Evolutionary conservation across 306 rosid genomes (phyloP).

Genomic region (Inga oerstediana): DNA sequence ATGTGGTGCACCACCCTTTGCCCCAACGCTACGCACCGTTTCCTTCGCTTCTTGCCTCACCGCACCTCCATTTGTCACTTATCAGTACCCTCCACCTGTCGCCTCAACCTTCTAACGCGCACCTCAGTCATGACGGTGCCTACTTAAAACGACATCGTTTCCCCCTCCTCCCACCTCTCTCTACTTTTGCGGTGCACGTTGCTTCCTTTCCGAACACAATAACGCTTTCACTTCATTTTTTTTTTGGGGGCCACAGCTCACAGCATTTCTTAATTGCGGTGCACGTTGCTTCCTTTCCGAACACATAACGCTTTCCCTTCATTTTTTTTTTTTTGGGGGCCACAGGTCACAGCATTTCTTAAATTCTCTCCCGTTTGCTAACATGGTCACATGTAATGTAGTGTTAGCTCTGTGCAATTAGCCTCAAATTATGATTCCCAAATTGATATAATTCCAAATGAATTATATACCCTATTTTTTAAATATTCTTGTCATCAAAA

Average conservation of each 20-base stretch:
- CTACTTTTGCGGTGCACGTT: neutral
- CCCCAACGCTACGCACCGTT: neutral
- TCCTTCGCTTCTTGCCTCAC: neutral
- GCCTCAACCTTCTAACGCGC: neutral
- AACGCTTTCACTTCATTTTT: too few relatives aligned
- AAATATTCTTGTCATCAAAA: neutral
- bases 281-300: neutral
- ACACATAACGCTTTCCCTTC: neutral
- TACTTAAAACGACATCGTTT: neutral
- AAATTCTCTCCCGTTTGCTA: neutral
- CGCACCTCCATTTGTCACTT: too few relatives aligned
- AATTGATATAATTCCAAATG: neutral
- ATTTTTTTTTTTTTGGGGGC: too few relatives aligned
- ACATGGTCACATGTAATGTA: neutral
- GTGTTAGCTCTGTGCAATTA: neutral
- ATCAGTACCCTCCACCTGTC: neutral
- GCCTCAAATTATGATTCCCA: neutral
- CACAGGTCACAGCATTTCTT: too few relatives aligned
- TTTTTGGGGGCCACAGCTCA: too few relatives aligned
- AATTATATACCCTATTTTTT: too few relatives aligned
- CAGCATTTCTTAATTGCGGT: neutral
- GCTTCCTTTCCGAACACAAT: neutral
- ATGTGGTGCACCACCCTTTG: neutral
- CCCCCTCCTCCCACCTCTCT: too few relatives aligned
- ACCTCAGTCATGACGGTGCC: too few relatives aligned